phyloP scores from a whole-genome alignment of 2,329 filamentous ascomycete genomes.

The Aspergillus melleus region DNA sequence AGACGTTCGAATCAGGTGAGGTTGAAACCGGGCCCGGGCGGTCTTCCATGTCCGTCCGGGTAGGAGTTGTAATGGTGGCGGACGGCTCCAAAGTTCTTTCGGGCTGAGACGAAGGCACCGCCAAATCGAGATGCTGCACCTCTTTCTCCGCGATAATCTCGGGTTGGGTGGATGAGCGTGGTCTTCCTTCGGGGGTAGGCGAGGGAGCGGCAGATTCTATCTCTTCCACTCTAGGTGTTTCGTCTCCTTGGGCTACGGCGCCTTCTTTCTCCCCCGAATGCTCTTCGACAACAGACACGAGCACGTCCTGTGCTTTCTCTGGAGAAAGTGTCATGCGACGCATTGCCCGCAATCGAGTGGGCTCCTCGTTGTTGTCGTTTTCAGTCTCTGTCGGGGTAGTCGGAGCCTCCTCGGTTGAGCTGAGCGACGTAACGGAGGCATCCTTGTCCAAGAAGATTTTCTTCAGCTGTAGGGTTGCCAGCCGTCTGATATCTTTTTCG shows the following conservation, averaged over 20 bases:
- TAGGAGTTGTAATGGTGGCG: background rate
- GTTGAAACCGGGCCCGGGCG: slow-evolving; percentile 7
- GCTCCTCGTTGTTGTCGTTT: slow-evolving; percentile 26
- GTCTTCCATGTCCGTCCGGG: slow-evolving; percentile 1
- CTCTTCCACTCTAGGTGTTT: slow-evolving; percentile 16
- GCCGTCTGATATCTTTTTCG: slow-evolving; percentile 90
- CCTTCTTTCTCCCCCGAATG: slow-evolving; percentile 48
- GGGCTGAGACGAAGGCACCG: slow-evolving; percentile 40
- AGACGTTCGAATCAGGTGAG: slow-evolving; percentile 9
- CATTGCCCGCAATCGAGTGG: slow-evolving; percentile 34
- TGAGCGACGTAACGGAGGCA: slow-evolving; percentile 74
- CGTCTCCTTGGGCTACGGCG: slow-evolving; percentile 14
- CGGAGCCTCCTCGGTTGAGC: slow-evolving; percentile 66
- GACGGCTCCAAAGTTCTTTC: slow-evolving; percentile 17
- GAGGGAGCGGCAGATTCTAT: slow-evolving; percentile 24
- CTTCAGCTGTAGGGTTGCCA: slow-evolving; percentile 88
- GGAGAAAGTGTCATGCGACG: slow-evolving; percentile 53
- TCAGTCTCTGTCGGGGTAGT: slow-evolving; percentile 43
- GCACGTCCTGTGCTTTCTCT: slow-evolving; percentile 64
- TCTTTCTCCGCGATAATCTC: slow-evolving; percentile 48
- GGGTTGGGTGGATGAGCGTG: slow-evolving; percentile 21
- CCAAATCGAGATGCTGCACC: slow-evolving; percentile 63
- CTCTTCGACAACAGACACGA: slow-evolving; percentile 66
- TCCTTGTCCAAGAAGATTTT: slow-evolving; percentile 90
- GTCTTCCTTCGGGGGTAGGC: slow-evolving; percentile 19